Percentiles rank a stretch among this genome's conserved stretches.
phyloP scores from a whole-genome alignment of 306 rosid genomes.

The Citrullus amarus region DNA sequence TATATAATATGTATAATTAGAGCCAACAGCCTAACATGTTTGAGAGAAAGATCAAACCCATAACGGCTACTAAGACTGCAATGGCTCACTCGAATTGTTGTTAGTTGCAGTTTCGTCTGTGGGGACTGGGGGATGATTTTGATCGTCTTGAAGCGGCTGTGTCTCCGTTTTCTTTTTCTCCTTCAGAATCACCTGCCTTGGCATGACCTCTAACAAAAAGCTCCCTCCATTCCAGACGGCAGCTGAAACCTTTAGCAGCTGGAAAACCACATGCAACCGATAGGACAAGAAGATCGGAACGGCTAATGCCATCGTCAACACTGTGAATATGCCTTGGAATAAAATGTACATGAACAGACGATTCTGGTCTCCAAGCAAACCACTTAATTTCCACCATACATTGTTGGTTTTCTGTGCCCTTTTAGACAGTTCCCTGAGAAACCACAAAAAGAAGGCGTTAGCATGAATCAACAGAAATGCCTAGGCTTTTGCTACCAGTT shows the following conservation, averaged over 20 bases:
- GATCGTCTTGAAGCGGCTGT: constrained; percentile 24
- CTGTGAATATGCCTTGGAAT: constrained; percentile 67
- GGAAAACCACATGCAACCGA: constrained; percentile 53
- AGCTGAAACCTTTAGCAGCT: constrained; percentile 78
- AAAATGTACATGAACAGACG: constrained; percentile 67
- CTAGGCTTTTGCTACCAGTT: neutral
- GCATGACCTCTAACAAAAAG: constrained; percentile 90
- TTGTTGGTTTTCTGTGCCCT: constrained; percentile 93
- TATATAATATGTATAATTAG: neutral
- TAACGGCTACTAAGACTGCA: neutral
- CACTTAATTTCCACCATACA: constrained; percentile 81
- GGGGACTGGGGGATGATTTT: constrained; percentile 14
- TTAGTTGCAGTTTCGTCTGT: constrained; percentile 1
- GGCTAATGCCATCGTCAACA: constrained; percentile 83
- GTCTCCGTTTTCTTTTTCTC: constrained; percentile 58
- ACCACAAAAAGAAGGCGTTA: neutral
- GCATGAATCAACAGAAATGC: neutral
- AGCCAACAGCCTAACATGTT: neutral
- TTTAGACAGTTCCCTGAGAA: constrained; percentile 70
- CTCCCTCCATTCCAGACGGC: constrained; percentile 90
- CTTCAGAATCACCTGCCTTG: constrained; percentile 77
- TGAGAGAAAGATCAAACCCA: neutral
- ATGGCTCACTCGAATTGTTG: neutral
- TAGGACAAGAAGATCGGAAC: constrained; percentile 89
- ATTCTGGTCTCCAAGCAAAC: constrained; percentile 87